Percentiles rank a stretch among this genome's conserved stretches.
Conservation (phyloP, 2,329 filamentous ascomycete species). For the Hawksworthiomyces lignivorus region DNA sequence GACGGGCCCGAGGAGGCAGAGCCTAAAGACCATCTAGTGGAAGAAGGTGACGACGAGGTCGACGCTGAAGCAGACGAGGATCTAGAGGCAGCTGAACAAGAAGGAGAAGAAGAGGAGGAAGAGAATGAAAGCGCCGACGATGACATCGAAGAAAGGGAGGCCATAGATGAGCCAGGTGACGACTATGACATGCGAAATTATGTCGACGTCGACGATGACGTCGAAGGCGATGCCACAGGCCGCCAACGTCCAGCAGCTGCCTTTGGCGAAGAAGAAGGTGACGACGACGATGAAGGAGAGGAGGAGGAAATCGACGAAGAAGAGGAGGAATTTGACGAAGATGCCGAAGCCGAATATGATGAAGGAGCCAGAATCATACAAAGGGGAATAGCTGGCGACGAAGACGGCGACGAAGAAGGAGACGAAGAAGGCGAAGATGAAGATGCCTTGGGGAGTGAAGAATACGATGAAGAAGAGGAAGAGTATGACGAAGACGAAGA, state of each 20-base stretch:
- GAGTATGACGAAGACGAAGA: conserved; percentile 2
- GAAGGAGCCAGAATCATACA: conserved; percentile 1
- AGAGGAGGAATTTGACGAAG: conserved; percentile 16
- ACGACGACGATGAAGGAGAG: conserved; percentile 14
- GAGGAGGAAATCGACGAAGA: conserved; percentile 14
- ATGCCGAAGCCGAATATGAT: conserved; percentile 8
- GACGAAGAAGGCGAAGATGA: conserved; percentile 3
- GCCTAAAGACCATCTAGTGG: too few relatives aligned
- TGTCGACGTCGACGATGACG: conserved; percentile 23
- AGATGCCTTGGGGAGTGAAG: too few relatives aligned
- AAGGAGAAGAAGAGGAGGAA: conserved; percentile 16
- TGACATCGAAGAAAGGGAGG: conserved; percentile 8
- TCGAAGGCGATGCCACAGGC: conserved; percentile 10
- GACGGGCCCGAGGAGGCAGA: conserved; percentile 25
- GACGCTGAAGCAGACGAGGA: conserved; percentile 15
- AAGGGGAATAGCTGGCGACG: background rate
- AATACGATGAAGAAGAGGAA: background rate
- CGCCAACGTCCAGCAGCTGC: conserved; percentile 9
- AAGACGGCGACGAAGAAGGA: background rate
- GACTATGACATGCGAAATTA: conserved; percentile 26
- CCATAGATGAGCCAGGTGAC: conserved; percentile 16
- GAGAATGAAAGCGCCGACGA: conserved; percentile 20
- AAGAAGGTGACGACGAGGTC: conserved; percentile 19
- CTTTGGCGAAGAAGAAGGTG: conserved; percentile 14
- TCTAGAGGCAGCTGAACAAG: conserved; percentile 13